A percentile compares a stretch with the other conserved stretches of the same genome.
These are phyloP conservation scores for Bipolaris zeicola DNA, from an alignment of 2,329 filamentous ascomycete genomes.

Conservation along the genomic window DNA sequence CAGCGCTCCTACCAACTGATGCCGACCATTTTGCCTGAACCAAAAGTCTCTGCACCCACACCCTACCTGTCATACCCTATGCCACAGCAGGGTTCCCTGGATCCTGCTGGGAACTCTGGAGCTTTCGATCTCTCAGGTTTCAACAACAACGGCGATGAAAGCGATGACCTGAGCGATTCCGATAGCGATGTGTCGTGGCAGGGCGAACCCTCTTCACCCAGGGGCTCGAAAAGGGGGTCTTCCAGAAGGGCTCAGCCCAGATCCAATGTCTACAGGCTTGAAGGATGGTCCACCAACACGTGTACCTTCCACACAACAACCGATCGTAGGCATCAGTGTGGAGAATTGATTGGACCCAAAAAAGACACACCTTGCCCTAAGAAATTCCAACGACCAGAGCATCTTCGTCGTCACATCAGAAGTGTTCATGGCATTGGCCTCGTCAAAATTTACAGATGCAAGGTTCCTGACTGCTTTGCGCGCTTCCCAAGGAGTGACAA, in stretches of 20 bases:
- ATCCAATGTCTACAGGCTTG: slow-evolving; percentile 16
- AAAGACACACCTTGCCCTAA: slow-evolving; percentile 8
- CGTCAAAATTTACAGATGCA: slow-evolving; percentile 3
- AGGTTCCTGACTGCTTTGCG: slow-evolving; percentile 18
- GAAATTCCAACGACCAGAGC: slow-evolving; percentile 27
- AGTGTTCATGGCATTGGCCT: slow-evolving; percentile 20
- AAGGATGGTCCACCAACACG: slow-evolving; percentile 15
- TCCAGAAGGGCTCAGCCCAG: not conserved
- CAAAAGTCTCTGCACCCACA: not conserved
- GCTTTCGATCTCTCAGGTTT: not conserved
- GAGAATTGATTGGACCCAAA: not conserved
- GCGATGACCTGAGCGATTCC: not conserved
- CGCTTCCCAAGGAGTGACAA: slow-evolving; percentile 32
- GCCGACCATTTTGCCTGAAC: not conserved
- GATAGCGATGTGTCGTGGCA: not conserved
- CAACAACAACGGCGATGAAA: not conserved
- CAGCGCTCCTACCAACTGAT: slow-evolving; percentile 2
- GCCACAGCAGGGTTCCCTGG: not conserved
- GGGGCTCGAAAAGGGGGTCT: not conserved
- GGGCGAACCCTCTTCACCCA: not conserved
- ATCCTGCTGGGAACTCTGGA: not conserved
- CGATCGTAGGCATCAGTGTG: slow-evolving; percentile 20
- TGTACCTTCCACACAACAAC: slow-evolving; percentile 1
- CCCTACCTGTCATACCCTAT: not conserved
- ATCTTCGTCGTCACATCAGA: slow-evolving; percentile 29